Evolutionary conservation across 257 asterid genomes (phyloP).

Genomic region (Nicotiana obtusifolia): DNA sequence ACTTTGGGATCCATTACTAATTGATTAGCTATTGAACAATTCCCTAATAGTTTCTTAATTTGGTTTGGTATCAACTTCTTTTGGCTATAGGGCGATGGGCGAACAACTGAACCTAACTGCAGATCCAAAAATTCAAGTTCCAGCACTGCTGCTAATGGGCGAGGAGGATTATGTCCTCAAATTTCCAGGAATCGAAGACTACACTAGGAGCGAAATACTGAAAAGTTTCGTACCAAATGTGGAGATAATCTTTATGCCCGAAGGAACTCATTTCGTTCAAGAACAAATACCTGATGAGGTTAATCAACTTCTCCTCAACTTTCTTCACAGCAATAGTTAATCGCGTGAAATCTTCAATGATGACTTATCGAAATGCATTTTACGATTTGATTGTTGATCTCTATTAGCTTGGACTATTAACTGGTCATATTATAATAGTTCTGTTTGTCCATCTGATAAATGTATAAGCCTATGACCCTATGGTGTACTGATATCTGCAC

Average conservation of each 20-base stretch:
- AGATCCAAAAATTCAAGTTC: constrained; percentile 46
- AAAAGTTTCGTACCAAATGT: constrained; percentile 41
- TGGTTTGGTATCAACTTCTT: neutral
- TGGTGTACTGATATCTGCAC: too few relatives aligned
- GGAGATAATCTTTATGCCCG: constrained; percentile 52
- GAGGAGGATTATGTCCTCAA: constrained; percentile 59
- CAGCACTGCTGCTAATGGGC: constrained; percentile 61
- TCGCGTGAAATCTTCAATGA: neutral
- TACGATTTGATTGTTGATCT: neutral
- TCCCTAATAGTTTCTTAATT: too few relatives aligned
- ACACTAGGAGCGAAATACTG: constrained; percentile 39
- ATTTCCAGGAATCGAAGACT: constrained; percentile 9
- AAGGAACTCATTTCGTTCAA: constrained; percentile 72
- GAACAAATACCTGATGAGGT: constrained; percentile 56
- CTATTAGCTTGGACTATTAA: neutral
- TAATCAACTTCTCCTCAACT: constrained; percentile 34
- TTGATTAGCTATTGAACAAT: too few relatives aligned
- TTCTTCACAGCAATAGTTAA: constrained; percentile 30
- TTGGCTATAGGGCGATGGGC: constrained; percentile 29
- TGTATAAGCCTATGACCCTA: neutral
- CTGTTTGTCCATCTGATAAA: neutral
- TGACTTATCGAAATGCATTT: neutral
- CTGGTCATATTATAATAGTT: neutral
- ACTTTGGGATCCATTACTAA: too few relatives aligned
- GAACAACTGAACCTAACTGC: constrained; percentile 6